phyloP scores from a whole-genome alignment of 2,329 filamentous ascomycete genomes.

The Calonectria henricotiae region DNA sequence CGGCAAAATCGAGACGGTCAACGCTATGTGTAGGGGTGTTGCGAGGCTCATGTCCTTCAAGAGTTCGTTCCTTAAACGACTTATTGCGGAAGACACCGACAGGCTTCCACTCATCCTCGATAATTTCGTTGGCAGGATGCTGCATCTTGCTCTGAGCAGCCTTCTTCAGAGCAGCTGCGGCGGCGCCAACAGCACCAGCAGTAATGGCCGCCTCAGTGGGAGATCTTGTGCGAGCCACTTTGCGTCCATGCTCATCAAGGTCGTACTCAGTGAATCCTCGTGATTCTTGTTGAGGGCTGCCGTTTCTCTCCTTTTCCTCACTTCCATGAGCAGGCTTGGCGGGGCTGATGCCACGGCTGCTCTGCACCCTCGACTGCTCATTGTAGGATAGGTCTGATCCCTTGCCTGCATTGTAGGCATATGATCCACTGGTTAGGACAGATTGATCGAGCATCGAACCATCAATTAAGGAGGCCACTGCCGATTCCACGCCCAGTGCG shows the following conservation, averaged over 20 bases:
- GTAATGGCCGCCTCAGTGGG: slow-evolving; percentile 74
- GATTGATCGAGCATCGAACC: slow-evolving; percentile 81
- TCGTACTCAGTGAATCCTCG: slow-evolving; percentile 72
- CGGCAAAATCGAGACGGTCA: slow-evolving; percentile 71
- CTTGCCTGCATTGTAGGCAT: slow-evolving; percentile 64
- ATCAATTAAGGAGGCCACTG: slow-evolving; percentile 88
- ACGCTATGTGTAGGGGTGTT: slow-evolving; percentile 74
- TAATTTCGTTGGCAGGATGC: slow-evolving; percentile 55
- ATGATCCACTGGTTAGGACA: slow-evolving; percentile 75
- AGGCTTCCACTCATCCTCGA: slow-evolving; percentile 61
- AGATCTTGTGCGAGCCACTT: slow-evolving; percentile 66
- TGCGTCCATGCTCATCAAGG: slow-evolving; percentile 72
- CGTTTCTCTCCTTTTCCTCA: slow-evolving; percentile 59
- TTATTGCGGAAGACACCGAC: slow-evolving; percentile 73
- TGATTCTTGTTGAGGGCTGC: slow-evolving; percentile 62
- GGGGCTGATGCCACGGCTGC: slow-evolving; percentile 60
- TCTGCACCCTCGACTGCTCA: slow-evolving; percentile 54
- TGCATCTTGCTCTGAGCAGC: slow-evolving; percentile 67
- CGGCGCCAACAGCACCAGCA: slow-evolving; percentile 70
- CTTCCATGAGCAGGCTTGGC: slow-evolving; percentile 62
- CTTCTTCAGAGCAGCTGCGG: slow-evolving; percentile 66
- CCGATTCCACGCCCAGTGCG: slow-evolving; percentile 84
- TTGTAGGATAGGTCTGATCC: slow-evolving; percentile 56
- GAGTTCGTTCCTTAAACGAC: slow-evolving; percentile 78
- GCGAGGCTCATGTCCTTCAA: slow-evolving; percentile 70